Evolutionary conservation across 108 stramenopile genomes (phyloP), one percentile per base, ranked within the genome.

Genomic region (Cyclotella cryptica): DNA sequence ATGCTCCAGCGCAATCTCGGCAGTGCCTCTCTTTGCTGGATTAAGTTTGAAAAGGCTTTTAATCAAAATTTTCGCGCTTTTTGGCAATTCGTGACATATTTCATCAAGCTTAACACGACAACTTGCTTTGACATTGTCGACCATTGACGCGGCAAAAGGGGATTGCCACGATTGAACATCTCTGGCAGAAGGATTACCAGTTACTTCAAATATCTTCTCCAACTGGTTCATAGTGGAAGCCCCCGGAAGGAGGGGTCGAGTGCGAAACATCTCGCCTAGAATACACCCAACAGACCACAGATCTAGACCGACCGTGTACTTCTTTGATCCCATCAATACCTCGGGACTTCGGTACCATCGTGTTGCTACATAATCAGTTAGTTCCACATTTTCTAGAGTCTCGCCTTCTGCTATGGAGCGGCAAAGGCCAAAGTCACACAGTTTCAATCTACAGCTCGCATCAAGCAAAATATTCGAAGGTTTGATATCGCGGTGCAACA

Each of bases 291-390:
- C 90, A 1, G 85, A 89, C 94, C 96, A 96, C 12, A 94, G 58
- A 62, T 96, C 96, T 86, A 96, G 91, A 13, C 90, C 86, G 8
- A 83, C 86, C 4, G 88, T 88, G 59, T 95, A 95, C 70, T 87
- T 90, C 13, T 89, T 90, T 22, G 90, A 89, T 0, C 93, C 93
- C 46, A 94, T 62, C 18, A 96, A 72, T 62, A 94, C 87, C 66
- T 95, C 94, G 2, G 93, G 93, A 42, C 90, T 84, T 3, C 93
- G 78, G 62, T 95, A 95, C 95, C 95, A 96, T 28, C 94, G 59
- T 19, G 96, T 96, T 24, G 91, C 89, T 28, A 96, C 91, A 65
- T 96, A 95, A 75, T 96, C 96, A 18, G 93, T 94, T 77, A 91
- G 88, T 26, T 90, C 89, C 47, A 78, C 40, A 74, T 83, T 64